Percentiles rank a stretch among this genome's conserved stretches.
Evolutionary conservation across 2,329 filamentous ascomycete species (phyloP).

Genomic region (Colletotrichum cereale): DNA sequence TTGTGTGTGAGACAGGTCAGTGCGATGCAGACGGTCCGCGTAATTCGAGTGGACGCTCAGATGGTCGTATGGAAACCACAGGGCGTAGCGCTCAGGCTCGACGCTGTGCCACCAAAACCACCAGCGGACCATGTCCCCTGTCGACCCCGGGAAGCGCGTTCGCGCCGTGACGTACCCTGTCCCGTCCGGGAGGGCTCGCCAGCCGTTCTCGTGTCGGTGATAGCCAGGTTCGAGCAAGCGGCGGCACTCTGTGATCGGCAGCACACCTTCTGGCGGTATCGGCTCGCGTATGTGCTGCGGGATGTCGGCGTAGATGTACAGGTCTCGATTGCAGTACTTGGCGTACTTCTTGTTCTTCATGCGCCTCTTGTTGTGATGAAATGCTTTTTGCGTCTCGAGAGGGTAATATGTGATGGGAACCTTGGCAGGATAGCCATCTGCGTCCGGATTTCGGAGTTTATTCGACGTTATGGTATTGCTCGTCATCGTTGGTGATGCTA

Average conservation of each 20-base stretch:
- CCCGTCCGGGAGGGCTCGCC: slow-evolving; percentile 27
- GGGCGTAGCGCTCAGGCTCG: slow-evolving; percentile 38
- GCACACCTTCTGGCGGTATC: slow-evolving; percentile 19
- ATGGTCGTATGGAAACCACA: slow-evolving; percentile 36
- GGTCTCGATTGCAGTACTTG: slow-evolving; percentile 23
- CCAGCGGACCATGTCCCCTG: slow-evolving; percentile 37
- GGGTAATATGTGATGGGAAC: slow-evolving; percentile 34
- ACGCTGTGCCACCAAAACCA: slow-evolving; percentile 40
- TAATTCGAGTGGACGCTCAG: slow-evolving; percentile 24
- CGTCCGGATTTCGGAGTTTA: slow-evolving; percentile 17
- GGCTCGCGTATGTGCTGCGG: slow-evolving; percentile 31
- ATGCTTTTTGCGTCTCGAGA: slow-evolving; percentile 23
- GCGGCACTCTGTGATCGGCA: slow-evolving; percentile 8
- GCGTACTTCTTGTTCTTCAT: slow-evolving; percentile 30
- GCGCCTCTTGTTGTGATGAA: slow-evolving; percentile 24
- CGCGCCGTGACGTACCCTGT: slow-evolving; percentile 32
- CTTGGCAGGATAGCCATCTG: slow-evolving; percentile 29
- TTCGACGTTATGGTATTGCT: not conserved
- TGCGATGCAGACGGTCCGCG: slow-evolving; percentile 32
- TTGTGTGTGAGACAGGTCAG: slow-evolving; percentile 34
- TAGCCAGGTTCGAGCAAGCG: slow-evolving; percentile 32
- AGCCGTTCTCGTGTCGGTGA: slow-evolving; percentile 32
- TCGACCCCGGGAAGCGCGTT: slow-evolving; percentile 33
- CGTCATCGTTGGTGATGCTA: not conserved
- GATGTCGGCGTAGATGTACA: slow-evolving; percentile 32